These are phyloP conservation scores for Kodamaea sp. DNA, from an alignment of 1,139 yeast genomes.

Conservation along the genomic window DNA sequence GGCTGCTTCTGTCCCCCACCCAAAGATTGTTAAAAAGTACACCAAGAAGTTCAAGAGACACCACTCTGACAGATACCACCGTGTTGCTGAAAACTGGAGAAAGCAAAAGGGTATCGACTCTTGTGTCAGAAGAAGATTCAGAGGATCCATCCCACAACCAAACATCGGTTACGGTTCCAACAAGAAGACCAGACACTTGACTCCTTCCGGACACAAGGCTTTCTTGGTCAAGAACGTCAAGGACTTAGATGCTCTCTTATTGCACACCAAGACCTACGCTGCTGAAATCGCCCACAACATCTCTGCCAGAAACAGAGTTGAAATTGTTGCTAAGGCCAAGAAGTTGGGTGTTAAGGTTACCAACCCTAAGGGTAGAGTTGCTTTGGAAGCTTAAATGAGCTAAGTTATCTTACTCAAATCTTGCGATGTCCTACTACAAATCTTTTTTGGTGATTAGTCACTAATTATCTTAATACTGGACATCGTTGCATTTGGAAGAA, in stretches of 20 bases:
- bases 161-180: constrained; percentile 99
- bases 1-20: constrained; percentile 99
- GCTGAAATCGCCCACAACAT: constrained; percentile 99
- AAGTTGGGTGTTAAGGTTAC: constrained; percentile 98
- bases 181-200: constrained; percentile 96
- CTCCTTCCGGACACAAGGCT: constrained; percentile 98
- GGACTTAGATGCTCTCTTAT: constrained; percentile 92
- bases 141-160: constrained; percentile 99
- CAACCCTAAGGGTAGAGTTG: constrained; percentile 98
- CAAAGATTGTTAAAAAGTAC: constrained; percentile 99
- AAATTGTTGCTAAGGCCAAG: constrained; percentile 95
- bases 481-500: background rate
- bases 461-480: background rate
- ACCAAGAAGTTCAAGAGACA: constrained; percentile 99
- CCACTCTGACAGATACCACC: constrained; percentile 99
- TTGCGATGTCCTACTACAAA: no score
- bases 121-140: constrained; percentile 99
- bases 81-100: constrained; percentile 99
- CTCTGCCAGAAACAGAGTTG: constrained; percentile 98
- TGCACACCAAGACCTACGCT: constrained; percentile 98
- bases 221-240: constrained; percentile 89
- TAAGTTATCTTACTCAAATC: no score
- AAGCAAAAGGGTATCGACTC: constrained; percentile 99
- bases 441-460: constrained; percentile 3
- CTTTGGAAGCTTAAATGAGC: constrained; percentile 84